Conservation (phyloP, 352 stramenopile genomes). For the Pythium coloratum region DNA sequence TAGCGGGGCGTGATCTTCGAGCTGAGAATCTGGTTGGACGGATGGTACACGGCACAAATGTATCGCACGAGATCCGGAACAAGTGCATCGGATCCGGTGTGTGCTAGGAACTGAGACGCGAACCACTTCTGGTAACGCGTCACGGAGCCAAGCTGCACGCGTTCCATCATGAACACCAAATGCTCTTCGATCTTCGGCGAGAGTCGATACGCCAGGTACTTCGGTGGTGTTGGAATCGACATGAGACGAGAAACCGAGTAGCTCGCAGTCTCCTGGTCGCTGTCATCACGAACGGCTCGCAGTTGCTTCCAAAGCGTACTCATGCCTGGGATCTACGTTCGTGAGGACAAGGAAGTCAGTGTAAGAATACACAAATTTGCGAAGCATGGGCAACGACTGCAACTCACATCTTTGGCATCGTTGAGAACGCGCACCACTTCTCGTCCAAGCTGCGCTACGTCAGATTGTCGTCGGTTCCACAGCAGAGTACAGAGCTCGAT, state of each 20-base stretch:
- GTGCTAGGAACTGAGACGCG: constrained; percentile 75
- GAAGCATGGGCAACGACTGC: too few relatives aligned
- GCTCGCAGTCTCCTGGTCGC: constrained; percentile 49
- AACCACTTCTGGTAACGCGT: constrained; percentile 89
- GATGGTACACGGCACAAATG: constrained; percentile 82
- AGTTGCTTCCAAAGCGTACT: constrained; percentile 81
- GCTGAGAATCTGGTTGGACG: constrained; percentile 76
- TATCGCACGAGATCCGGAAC: constrained; percentile 84
- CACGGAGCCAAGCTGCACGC: constrained; percentile 70
- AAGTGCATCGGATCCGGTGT: constrained; percentile 60
- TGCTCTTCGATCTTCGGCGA: constrained; percentile 88
- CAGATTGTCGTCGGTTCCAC: constrained; percentile 66
- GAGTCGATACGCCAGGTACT: constrained; percentile 77
- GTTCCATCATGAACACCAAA: constrained; percentile 86
- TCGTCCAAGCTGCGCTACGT: constrained; percentile 68
- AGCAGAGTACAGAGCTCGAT: constrained; percentile 75
- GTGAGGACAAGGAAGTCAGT: not conserved
- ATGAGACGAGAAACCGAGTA: constrained; percentile 78
- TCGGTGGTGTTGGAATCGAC: constrained; percentile 65
- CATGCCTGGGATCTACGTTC: constrained; percentile 71
- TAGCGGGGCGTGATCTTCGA: constrained; percentile 87
- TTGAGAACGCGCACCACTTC: constrained; percentile 81
- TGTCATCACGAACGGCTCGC: constrained; percentile 60
- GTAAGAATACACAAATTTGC: not conserved
- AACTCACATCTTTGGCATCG: constrained; percentile 77